phyloP scores from a whole-genome alignment of 1,139 yeast species.

The Candida sp. region DNA sequence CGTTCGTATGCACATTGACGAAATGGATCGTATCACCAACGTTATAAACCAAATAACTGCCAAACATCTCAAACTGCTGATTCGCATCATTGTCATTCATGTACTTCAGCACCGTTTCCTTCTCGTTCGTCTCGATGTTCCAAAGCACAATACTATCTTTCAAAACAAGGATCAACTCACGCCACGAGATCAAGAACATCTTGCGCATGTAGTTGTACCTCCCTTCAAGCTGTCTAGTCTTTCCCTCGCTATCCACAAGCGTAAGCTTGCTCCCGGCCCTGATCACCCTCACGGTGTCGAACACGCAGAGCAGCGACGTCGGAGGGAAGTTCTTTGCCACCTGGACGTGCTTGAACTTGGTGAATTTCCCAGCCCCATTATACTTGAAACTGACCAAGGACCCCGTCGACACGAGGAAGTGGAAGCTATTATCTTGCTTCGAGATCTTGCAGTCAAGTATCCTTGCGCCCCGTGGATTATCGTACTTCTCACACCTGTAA shows the following conservation, averaged over 20 bases:
- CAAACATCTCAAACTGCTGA: slow-evolving; percentile 15
- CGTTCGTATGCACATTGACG: background rate
- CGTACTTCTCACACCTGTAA: background rate
- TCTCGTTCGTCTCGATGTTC: background rate
- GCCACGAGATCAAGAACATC: background rate
- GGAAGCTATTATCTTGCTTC: background rate
- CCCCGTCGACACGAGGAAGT: slow-evolving; percentile 3
- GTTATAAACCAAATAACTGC: slow-evolving; percentile 15
- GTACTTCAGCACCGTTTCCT: slow-evolving; percentile 1
- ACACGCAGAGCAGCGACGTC: background rate
- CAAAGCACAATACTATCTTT: background rate
- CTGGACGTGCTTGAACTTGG: slow-evolving; percentile 1
- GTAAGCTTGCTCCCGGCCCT: background rate
- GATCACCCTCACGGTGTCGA: background rate
- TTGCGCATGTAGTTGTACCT: background rate
- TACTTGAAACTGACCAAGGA: slow-evolving; percentile 5
- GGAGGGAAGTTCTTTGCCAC: background rate
- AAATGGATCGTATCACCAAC: slow-evolving; percentile 3
- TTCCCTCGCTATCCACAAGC: background rate
- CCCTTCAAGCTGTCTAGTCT: background rate
- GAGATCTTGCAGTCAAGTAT: background rate
- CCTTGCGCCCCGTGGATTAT: background rate
- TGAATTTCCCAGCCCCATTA: background rate
- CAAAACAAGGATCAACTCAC: background rate
- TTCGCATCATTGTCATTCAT: slow-evolving; percentile 13